Conservation (phyloP, 225 moss, liverwort and hornwort genomes). For the Polytrichum commune region DNA sequence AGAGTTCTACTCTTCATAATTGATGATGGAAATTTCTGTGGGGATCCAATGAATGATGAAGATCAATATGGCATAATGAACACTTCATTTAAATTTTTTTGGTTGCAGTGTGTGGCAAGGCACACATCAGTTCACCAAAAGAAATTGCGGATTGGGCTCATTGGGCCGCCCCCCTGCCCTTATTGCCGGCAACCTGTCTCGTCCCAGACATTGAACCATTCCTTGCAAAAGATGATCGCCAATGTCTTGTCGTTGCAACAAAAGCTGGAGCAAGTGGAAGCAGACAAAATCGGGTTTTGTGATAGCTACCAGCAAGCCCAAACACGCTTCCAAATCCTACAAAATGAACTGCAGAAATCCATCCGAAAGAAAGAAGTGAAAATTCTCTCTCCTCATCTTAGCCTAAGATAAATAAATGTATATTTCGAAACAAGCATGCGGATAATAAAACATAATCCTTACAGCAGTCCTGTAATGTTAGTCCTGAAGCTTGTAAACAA, state of each 20-base stretch:
- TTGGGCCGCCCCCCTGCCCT: conserved; percentile 39
- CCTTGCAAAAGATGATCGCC: conserved; percentile 53
- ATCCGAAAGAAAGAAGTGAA: conserved; percentile 28
- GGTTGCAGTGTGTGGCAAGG: conserved; percentile 54
- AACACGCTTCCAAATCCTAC: conserved; percentile 50
- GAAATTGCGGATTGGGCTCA: conserved; percentile 27
- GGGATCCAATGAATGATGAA: no score
- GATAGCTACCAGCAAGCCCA: conserved; percentile 40
- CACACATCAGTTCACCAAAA: conserved; percentile 46
- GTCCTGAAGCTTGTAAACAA: no score
- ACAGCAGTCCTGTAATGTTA: no score
- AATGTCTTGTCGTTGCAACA: conserved; percentile 49
- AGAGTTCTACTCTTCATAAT: no score
- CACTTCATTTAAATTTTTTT: background rate
- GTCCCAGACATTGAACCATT: conserved; percentile 51
- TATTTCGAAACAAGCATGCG: background rate
- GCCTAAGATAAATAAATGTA: background rate
- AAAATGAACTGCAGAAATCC: conserved; percentile 44
- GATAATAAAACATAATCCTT: no score
- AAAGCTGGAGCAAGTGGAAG: conserved; percentile 42
- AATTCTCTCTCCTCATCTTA: background rate
- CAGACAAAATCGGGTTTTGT: conserved; percentile 30
- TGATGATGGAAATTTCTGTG: no score
- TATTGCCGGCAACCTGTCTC: conserved; percentile 51
- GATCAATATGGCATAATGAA: no score